Percentiles rank a stretch among this genome's conserved stretches.
phyloP scores from a whole-genome alignment of 1,284 basidiomycete genomes.

The Bjerkandera adusta region DNA sequence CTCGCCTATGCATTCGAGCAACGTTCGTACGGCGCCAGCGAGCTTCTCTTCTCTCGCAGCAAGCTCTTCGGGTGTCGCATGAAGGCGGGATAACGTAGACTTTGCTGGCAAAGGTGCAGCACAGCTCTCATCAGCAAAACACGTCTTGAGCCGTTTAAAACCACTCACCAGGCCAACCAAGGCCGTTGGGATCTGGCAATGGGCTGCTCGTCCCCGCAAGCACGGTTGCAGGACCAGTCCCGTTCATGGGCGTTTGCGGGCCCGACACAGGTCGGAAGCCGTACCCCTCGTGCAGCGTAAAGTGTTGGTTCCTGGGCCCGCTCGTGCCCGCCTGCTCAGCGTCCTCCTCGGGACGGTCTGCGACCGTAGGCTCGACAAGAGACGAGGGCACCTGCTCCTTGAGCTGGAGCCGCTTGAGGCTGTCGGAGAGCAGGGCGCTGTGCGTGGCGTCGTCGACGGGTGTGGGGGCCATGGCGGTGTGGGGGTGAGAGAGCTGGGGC shows the following conservation, averaged over 20 bases:
- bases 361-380: slow-evolving; percentile 11
- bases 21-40: slow-evolving; percentile 82
- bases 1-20: slow-evolving; percentile 97
- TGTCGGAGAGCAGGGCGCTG: slow-evolving; percentile 26
- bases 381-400: slow-evolving; percentile 15
- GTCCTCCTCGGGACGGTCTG: slow-evolving; percentile 2
- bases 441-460: slow-evolving; percentile 20
- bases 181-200: slow-evolving; percentile 82
- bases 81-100: slow-evolving; percentile 82
- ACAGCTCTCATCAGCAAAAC: slow-evolving; percentile 1
- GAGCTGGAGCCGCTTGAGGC: slow-evolving; percentile 30
- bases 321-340: background rate
- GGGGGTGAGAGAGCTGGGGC: too few species aligned
- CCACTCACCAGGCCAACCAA: slow-evolving; percentile 92
- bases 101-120: slow-evolving; percentile 62
- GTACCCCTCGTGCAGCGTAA: slow-evolving; percentile 81
- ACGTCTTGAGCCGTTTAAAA: slow-evolving; percentile 4
- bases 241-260: slow-evolving; percentile 56
- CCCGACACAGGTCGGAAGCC: slow-evolving; percentile 76
- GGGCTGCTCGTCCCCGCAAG: slow-evolving; percentile 33
- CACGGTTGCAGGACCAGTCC: slow-evolving; percentile 20
- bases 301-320: background rate
- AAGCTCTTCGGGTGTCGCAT: slow-evolving; percentile 75
- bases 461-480: slow-evolving; percentile 23
- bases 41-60: slow-evolving; percentile 76